Evolutionary conservation across 1,284 basidiomycete species (phyloP).

Genomic region (Naganishia sp.): DNA sequence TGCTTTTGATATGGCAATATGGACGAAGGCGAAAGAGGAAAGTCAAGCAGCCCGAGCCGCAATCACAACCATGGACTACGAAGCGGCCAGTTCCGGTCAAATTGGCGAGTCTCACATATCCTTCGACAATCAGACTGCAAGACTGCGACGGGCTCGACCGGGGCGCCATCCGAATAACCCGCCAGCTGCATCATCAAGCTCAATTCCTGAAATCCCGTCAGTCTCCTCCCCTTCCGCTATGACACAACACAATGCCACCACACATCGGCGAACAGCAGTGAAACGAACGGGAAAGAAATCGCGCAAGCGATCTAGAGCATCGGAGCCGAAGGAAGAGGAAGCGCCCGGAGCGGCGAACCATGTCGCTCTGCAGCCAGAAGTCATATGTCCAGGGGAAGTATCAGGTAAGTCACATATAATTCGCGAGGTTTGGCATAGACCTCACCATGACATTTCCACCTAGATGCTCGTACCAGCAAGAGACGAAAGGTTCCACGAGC

Average conservation of each 20-base stretch:
- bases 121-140: background rate
- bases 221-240: background rate
- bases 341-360: background rate
- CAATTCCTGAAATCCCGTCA: background rate
- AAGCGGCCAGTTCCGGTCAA: constrained; percentile 5
- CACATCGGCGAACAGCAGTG: background rate
- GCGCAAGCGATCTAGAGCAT: constrained; percentile 7
- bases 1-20: constrained; percentile 10
- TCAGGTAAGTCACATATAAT: background rate
- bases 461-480: constrained; percentile 8
- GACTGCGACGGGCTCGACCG: background rate
- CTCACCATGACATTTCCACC: too few relatives aligned
- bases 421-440: too few relatives aligned
- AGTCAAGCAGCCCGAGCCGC: constrained; percentile 7
- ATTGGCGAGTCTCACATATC: background rate
- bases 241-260: background rate
- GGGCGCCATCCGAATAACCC: background rate
- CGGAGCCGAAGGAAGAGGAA: constrained; percentile 3
- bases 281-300: constrained; percentile 5
- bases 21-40: background rate
- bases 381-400: background rate
- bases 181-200: background rate
- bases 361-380: background rate
- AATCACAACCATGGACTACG: constrained; percentile 3
- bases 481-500: constrained; percentile 1